Conservation (phyloP, 2,329 filamentous ascomycete genomes). For the Microcera coccophila region DNA sequence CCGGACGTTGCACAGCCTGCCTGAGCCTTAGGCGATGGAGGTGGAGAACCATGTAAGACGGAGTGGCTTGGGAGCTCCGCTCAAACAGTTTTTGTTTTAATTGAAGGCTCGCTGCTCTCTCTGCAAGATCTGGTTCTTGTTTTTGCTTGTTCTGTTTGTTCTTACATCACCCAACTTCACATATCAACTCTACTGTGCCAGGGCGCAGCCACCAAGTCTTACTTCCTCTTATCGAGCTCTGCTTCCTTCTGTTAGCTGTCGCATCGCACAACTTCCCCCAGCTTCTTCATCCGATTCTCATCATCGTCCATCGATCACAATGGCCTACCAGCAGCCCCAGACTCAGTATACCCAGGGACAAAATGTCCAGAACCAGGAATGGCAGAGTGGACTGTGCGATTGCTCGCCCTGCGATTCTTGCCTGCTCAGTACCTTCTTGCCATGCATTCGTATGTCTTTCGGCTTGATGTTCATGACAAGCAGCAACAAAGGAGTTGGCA, state of each 20-base stretch:
- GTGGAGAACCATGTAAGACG: conserved; percentile 1
- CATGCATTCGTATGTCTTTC: conserved; percentile 41
- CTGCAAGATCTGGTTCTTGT: neutral
- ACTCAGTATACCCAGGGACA: conserved; percentile 19
- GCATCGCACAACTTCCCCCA: neutral
- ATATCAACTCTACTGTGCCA: neutral
- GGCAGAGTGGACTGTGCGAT: conserved; percentile 37
- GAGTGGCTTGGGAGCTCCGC: conserved; percentile 1
- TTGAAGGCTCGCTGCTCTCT: neutral
- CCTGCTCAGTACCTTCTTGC: conserved; percentile 37
- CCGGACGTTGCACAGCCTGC: conserved; percentile 18
- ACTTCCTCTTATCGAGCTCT: neutral
- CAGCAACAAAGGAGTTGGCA: no score
- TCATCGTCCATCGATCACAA: conserved; percentile 12
- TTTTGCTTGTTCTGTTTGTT: neutral
- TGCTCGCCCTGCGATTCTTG: conserved; percentile 41
- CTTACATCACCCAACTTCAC: neutral
- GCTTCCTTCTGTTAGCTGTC: neutral
- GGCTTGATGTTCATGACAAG: neutral
- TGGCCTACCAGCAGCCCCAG: conserved; percentile 18
- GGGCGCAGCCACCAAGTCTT: neutral
- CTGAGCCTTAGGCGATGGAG: neutral
- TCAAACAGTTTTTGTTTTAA: neutral
- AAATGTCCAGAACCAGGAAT: conserved; percentile 31
- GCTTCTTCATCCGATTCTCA: neutral